Evolutionary conservation across 345 rosid species (phyloP).

Genomic region (Punica granatum): DNA sequence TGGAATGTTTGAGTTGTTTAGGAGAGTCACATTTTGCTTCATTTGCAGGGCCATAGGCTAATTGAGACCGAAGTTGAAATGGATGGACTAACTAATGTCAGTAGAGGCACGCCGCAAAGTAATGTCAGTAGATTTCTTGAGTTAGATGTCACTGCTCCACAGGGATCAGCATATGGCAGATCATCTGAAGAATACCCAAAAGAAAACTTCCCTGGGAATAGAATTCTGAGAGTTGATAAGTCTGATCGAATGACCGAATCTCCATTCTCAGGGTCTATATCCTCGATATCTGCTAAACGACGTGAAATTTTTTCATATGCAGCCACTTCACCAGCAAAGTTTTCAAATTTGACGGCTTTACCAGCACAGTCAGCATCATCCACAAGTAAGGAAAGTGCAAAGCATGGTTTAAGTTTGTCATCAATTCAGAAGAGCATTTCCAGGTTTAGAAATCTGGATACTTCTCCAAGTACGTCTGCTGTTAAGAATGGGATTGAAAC

Average conservation of each 20-base stretch:
- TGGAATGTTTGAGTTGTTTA: background rate
- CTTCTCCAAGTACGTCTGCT: constrained; percentile 32
- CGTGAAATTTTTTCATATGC: constrained; percentile 10
- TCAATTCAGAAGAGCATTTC: constrained; percentile 38
- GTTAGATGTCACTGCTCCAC: background rate
- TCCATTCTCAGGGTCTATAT: constrained; percentile 13
- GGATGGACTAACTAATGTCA: constrained; percentile 1
- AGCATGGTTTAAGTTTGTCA: constrained; percentile 25
- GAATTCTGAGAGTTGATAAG: background rate
- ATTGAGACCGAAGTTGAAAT: background rate
- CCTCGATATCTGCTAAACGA: constrained; percentile 12
- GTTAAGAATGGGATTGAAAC: constrained; percentile 41
- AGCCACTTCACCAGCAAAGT: constrained; percentile 20
- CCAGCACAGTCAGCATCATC: constrained; percentile 34
- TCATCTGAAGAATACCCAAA: constrained; percentile 1
- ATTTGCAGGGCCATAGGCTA: background rate
- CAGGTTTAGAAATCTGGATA: constrained; percentile 31
- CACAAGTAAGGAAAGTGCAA: constrained; percentile 34
- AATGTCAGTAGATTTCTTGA: background rate
- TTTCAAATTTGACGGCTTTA: constrained; percentile 49
- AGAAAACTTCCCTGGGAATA: background rate
- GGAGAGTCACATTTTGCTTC: background rate
- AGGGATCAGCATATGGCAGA: background rate
- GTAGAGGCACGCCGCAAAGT: background rate
- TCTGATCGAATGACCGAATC: constrained; percentile 5